Base-by-base conservation (phyloP, 306 rosid genomes). In the Comarum palustre region DNA sequence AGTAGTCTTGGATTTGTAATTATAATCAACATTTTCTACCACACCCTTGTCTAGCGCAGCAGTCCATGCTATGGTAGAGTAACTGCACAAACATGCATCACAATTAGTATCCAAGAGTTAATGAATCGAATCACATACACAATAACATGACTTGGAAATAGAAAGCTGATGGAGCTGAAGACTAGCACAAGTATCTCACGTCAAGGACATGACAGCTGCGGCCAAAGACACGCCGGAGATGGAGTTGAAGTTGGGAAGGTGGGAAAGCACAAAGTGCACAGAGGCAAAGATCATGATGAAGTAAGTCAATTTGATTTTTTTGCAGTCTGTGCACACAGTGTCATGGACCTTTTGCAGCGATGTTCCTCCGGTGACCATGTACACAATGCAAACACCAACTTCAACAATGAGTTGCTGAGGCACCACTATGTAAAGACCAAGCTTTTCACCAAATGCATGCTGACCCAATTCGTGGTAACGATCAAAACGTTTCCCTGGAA, bases 31-130 rank as follows among this genome's bases (percentile, higher is more conserved):
- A 68, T 85, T 14, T 6, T 70, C 68, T 78, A 84, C 79, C 42
- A 84, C 90, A 16, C 98, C 98, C 81, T 91, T 94, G 0, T 86
- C 34, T 8, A 67, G 4, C 32, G 88, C 74, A 48, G 97, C 84
- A 15, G 63, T 84, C 98, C 98, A 94, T 10, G 97, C 88, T 51
- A 94, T 94, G 32, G 98, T 94, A 10, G 97, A 91, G 83, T 94
- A 94, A 73, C 98, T 93, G 88, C 68, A 77, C 42, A 17, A 11
- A 61, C 10, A 34, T 24, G 11, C 75, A 42, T 25, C 57, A 57
- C 4, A 10, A 58, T 4, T 16, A 57, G 24, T 3, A 54, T 13
- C 38, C 29, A 68, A 46, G 27, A 68, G 31, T 45, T 17, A 68
- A 17, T 46, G 41, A 19, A 68, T 29, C 60, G 5, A 19, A 68